phyloP scores from a whole-genome alignment of 2,329 filamentous ascomycete species.

The Dothideomycetes sp. region DNA sequence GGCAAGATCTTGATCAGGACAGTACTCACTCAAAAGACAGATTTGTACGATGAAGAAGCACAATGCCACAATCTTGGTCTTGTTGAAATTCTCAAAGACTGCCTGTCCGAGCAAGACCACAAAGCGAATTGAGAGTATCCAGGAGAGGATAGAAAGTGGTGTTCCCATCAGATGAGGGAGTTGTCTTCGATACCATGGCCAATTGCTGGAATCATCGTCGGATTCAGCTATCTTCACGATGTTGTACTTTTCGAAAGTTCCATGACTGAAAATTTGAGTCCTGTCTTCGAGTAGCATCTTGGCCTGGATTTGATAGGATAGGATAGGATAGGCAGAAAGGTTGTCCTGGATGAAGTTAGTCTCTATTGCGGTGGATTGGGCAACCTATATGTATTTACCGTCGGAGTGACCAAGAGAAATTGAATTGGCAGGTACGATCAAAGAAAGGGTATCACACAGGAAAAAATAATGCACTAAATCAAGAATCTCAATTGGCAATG shows the following conservation, averaged over 20 bases:
- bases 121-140: slow-evolving; percentile 7
- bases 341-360: too few relatives aligned
- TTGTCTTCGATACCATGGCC: neutral
- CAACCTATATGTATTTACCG: too few relatives aligned
- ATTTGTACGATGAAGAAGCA: slow-evolving; percentile 6
- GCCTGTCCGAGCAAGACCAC: slow-evolving; percentile 4
- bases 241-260: neutral
- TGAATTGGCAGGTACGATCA: too few relatives aligned
- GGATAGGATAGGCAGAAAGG: too few relatives aligned
- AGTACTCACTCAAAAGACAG: neutral
- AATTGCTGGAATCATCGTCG: neutral
- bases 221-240: slow-evolving; percentile 1
- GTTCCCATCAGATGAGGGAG: slow-evolving; percentile 7
- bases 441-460: too few relatives aligned
- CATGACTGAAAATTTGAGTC: neutral
- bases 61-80: slow-evolving; percentile 1
- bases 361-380: too few relatives aligned
- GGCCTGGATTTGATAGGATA: too few relatives aligned
- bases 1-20: neutral
- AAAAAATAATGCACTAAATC: too few relatives aligned
- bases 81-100: neutral
- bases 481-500: too few relatives aligned
- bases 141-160: slow-evolving; percentile 9
- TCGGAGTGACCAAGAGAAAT: too few relatives aligned
- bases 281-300: slow-evolving; percentile 9